A percentile compares a stretch with the other conserved stretches of the same genome.
Evolutionary conservation across 2,329 filamentous ascomycete genomes (phyloP).

Genomic region (Fusarium multiceps): DNA sequence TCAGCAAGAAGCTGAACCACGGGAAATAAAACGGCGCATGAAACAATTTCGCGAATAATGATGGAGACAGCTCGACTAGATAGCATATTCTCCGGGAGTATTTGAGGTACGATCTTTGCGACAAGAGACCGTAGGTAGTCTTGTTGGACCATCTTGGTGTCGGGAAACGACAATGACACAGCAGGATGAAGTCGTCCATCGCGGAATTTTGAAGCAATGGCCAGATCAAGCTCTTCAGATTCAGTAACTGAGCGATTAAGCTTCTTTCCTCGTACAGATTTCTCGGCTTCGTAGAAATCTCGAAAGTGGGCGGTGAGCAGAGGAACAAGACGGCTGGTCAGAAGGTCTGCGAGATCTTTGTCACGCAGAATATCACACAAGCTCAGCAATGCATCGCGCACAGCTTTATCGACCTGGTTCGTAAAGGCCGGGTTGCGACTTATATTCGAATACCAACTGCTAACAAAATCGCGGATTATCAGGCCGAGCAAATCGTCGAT

Average conservation of each 20-base stretch:
- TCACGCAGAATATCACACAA: slow-evolving; percentile 78
- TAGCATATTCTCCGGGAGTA: slow-evolving; percentile 79
- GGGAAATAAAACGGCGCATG: slow-evolving; percentile 89
- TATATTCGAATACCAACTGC: slow-evolving; percentile 88
- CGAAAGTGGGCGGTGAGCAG: slow-evolving; percentile 88
- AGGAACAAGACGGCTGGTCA: slow-evolving; percentile 85
- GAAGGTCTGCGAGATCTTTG: slow-evolving; percentile 84
- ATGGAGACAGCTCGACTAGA: slow-evolving; percentile 84
- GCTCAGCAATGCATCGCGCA: slow-evolving; percentile 77
- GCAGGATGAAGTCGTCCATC: slow-evolving; percentile 90
- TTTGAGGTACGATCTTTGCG: slow-evolving; percentile 74
- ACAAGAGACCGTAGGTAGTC: slow-evolving; percentile 85
- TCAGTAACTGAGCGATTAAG: slow-evolving; percentile 92
- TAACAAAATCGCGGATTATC: slow-evolving; percentile 85
- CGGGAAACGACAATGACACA: slow-evolving; percentile 82
- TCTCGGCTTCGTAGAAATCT: slow-evolving; percentile 91
- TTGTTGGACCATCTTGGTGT: slow-evolving; percentile 87
- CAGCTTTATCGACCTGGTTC: slow-evolving; percentile 85
- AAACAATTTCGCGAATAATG: slow-evolving; percentile 88
- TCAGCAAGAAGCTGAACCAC: slow-evolving; percentile 84
- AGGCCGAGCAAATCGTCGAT: slow-evolving; percentile 82
- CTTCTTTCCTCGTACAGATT: slow-evolving; percentile 85
- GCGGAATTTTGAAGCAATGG: slow-evolving; percentile 93
- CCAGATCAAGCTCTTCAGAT: slow-evolving; percentile 93
- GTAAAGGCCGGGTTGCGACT: slow-evolving; percentile 83